phyloP scores from a whole-genome alignment of 495 filamentous ascomycete genomes.

The Podospora pseudocomata region DNA sequence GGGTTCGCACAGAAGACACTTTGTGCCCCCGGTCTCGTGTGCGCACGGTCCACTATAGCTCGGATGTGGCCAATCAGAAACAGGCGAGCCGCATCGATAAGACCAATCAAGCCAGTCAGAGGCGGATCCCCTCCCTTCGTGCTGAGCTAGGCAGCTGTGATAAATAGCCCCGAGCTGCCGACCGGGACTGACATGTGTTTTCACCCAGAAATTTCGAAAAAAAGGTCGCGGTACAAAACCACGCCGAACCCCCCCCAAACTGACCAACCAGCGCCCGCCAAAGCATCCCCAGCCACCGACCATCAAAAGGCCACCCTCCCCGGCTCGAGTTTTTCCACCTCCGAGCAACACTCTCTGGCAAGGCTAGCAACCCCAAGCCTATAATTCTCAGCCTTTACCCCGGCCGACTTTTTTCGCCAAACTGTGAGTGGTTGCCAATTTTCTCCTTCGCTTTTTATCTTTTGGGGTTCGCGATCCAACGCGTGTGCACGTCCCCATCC shows the following conservation, averaged over 20 bases:
- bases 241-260: conserved; percentile 9
- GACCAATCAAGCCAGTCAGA: conserved; percentile 30
- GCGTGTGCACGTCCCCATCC: conserved; percentile 34
- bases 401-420: conserved; percentile 22
- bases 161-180: conserved; percentile 42
- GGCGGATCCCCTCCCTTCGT: conserved; percentile 27
- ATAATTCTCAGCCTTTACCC: conserved; percentile 30
- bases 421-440: conserved; percentile 33
- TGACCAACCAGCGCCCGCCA: conserved; percentile 24
- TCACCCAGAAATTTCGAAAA: conserved; percentile 34
- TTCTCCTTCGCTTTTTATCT: conserved; percentile 19
- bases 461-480: conserved; percentile 26
- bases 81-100: conserved; percentile 23
- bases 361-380: conserved; percentile 28
- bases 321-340: conserved; percentile 28
- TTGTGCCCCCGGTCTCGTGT: conserved; percentile 25
- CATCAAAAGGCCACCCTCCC: conserved; percentile 4
- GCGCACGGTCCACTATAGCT: conserved; percentile 26
- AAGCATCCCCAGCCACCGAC: conserved; percentile 21
- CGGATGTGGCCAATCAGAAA: conserved; percentile 27
- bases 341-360: conserved; percentile 24
- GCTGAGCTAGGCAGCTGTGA: conserved; percentile 30
- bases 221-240: conserved; percentile 27
- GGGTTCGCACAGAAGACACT: conserved; percentile 20
- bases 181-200: conserved; percentile 39